Base-by-base conservation (phyloP, 805 yeast genomes). In the Monosporozyma aerobia region DNA sequence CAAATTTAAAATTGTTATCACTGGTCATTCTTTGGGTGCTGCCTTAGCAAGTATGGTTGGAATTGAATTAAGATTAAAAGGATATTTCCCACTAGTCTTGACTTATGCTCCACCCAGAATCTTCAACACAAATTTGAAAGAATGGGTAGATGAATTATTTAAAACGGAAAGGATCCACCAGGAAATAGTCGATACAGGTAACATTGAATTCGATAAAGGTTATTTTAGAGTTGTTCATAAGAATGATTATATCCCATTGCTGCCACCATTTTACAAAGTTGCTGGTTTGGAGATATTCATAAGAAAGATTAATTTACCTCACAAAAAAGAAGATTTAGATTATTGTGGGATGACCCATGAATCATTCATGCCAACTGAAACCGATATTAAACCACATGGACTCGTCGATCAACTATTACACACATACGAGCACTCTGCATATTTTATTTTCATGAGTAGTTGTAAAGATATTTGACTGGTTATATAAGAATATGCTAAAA, bases 1-100 rank as follows among this genome's bases (percentile, higher is more conserved):
- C 0, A 75, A 73, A 25, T 83, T 81, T 62, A 63, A 71, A 22
- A 53, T 85, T 4, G 73, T 77, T 1, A 73, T 83, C 1, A 71
- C 82, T 1, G 95, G 95, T 0, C 95, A 87, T 66, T 87, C 94
- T 0, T 67, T 87, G 44, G 90, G 90, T 3, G 95, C 83, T 6
- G 90, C 90, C 0, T 64, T 84, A 50, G 83, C 90, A 1, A 67
- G 74, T 3, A 67, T 87, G 35, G 75, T 79, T 8, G 92, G 85
- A 0, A 72, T 81, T 23, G 94, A 86, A 59, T 71, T 83, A 47
- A 68, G 75, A 52, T 59, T 79, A 19, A 56, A 77, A 61, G 88
- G 87, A 0, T 69, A 69, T 53, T 64, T 77, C 7, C 84, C 86
- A 0, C 62, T 75, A 41, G 78, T 83, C 0, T 65, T 84, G 19